Base-by-base conservation (phyloP, 2,329 filamentous ascomycete genomes). In the Phaeosphaeria sp. region DNA sequence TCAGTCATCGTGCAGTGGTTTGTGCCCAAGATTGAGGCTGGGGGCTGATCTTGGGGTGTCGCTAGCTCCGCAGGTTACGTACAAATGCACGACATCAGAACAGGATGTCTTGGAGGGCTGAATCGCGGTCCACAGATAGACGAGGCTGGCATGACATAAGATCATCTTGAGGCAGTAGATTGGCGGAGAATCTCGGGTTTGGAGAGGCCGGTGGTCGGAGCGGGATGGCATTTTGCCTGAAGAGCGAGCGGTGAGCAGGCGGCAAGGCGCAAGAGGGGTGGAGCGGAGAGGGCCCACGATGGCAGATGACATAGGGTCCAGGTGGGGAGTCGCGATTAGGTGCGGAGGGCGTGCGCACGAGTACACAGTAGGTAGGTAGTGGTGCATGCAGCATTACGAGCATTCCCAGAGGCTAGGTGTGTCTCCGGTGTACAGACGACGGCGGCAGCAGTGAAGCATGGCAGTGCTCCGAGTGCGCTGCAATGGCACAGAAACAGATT, bases 21-120 rank as follows among this genome's bases (percentile, higher is more conserved):
- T 54, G 47, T 55, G 56, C 65, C 60, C 67, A 67, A 60, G 39
- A 48, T 56, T 66, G 64, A 63, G 57, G 56, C 56, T 47, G 64
- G 23, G 56, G 55, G 55, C 46, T 48, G 51, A 33, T 59, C 49
- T 33, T 43, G 52, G 30, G 30, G 49, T 36, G 43, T 22, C 22
- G 48, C 65, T 68, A 67, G 64, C 52, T 17, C 48, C 39, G 22
- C 15, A 46, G 54, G 52, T 68, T 68, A 70, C 67, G 67, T 70
- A 69, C 66, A 66, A 52, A 56, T 52, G 55, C 51, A 59, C 49
- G 50, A 59, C 56, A 56, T 59, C 56, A 55, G 48, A 50, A 61
- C 54, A 22, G 46, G 46, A 47, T 22, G 46, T 50, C 55, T 65
- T 64, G 57, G 61, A 44, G 55, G 54, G 43, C 59, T 56, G 56